These are phyloP conservation scores for Trichoderma breve DNA, from an alignment of 2,329 filamentous ascomycete genomes.

Conservation along the genomic window DNA sequence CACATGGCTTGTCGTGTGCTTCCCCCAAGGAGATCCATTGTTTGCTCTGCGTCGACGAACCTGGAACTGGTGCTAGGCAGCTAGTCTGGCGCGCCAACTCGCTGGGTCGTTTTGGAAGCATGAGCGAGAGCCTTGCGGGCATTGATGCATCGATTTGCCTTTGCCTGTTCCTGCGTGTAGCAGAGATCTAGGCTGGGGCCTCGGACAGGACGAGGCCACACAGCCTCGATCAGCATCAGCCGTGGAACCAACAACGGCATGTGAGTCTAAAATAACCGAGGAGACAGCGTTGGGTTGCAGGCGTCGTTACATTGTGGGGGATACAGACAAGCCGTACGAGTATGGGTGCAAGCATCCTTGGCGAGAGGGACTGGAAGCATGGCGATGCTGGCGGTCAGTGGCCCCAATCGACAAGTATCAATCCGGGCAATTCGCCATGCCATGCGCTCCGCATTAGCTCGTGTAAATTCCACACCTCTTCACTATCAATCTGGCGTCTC, in stretches of 20 bases:
- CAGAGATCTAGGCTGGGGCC: background rate
- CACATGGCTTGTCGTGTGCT: slow-evolving; percentile 13
- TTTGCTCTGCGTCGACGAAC: background rate
- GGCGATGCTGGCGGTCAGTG: background rate
- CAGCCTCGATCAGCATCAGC: background rate
- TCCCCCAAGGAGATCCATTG: background rate
- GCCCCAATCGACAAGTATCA: background rate
- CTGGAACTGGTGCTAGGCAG: background rate
- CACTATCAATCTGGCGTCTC: slow-evolving; percentile 4
- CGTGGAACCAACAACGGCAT: background rate
- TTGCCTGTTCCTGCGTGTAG: background rate
- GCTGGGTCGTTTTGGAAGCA: background rate
- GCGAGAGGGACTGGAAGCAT: background rate
- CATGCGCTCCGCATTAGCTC: slow-evolving; percentile 8
- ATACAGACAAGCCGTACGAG: background rate
- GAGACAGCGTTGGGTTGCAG: background rate
- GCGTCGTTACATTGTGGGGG: background rate
- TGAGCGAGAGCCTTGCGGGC: background rate
- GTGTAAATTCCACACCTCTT: background rate
- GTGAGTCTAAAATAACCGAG: background rate
- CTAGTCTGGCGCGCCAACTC: background rate
- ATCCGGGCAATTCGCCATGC: slow-evolving; percentile 10
- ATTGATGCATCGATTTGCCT: background rate
- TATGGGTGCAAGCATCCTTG: background rate
- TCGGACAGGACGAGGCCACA: background rate